Conservation (phyloP, 495 filamentous ascomycete species). For the Penicillium manginii region DNA sequence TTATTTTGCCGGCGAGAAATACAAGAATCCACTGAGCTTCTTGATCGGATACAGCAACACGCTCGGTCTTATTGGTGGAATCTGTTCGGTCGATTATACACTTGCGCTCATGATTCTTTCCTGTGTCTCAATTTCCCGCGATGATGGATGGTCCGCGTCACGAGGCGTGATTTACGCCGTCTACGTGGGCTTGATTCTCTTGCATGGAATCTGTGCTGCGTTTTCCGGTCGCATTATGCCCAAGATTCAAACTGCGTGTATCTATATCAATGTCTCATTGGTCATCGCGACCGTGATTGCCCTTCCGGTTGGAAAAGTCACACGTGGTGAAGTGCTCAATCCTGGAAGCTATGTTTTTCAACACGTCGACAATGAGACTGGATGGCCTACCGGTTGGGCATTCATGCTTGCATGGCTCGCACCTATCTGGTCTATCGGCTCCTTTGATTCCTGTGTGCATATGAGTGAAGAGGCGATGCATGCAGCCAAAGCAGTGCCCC, state of each 20-base stretch:
- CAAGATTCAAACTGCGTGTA: slow-evolving; percentile 65
- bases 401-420: slow-evolving; percentile 69
- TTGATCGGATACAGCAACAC: slow-evolving; percentile 74
- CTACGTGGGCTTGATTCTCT: slow-evolving; percentile 60
- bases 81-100: slow-evolving; percentile 62
- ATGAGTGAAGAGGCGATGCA: slow-evolving; percentile 68
- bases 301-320: slow-evolving; percentile 59
- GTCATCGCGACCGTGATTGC: slow-evolving; percentile 69
- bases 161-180: slow-evolving; percentile 64
- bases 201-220: slow-evolving; percentile 60
- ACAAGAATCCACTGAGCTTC: slow-evolving; percentile 64
- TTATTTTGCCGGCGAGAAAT: slow-evolving; percentile 61
- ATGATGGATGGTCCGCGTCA: slow-evolving; percentile 63
- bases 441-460: slow-evolving; percentile 57
- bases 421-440: slow-evolving; percentile 70
- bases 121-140: slow-evolving; percentile 61
- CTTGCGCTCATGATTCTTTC: slow-evolving; percentile 56
- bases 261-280: slow-evolving; percentile 63
- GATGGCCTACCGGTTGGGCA: slow-evolving; percentile 63
- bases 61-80: slow-evolving; percentile 66
- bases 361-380: slow-evolving; percentile 56
- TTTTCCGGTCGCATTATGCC: slow-evolving; percentile 62
- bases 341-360: slow-evolving; percentile 42
- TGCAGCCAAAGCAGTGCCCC: slow-evolving; percentile 62
- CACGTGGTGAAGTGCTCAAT: slow-evolving; percentile 36